phyloP scores from a whole-genome alignment of 441 rosid species.

The Capsella rubella region DNA sequence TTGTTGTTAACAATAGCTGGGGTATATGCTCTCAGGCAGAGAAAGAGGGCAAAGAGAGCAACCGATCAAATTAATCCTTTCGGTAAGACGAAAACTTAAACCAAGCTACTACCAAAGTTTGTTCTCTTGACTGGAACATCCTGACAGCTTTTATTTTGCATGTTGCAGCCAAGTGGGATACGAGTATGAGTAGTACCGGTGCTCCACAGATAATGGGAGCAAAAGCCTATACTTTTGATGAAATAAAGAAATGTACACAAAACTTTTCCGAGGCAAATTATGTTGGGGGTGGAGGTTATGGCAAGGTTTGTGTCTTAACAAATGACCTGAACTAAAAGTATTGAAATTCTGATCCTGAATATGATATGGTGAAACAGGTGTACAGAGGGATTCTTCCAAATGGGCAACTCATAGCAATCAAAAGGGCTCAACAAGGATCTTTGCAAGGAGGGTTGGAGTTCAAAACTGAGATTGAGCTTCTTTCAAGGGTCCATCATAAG shows the following conservation, averaged over 20 bases:
- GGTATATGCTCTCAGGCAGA: constrained; percentile 66
- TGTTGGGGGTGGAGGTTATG: constrained; percentile 87
- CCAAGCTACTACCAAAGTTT: background rate
- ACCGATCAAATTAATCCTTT: constrained; percentile 64
- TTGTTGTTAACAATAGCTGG: constrained; percentile 61
- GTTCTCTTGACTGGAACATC: background rate
- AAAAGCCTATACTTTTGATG: constrained; percentile 75
- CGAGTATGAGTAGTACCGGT: constrained; percentile 54
- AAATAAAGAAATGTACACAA: constrained; percentile 65
- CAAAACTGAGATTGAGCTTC: constrained; percentile 91
- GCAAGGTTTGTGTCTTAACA: constrained; percentile 58
- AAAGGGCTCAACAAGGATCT: constrained; percentile 86
- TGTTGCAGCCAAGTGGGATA: constrained; percentile 69
- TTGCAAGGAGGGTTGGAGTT: constrained; percentile 88
- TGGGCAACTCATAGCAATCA: constrained; percentile 68
- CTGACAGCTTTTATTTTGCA: background rate
- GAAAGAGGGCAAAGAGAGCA: constrained; percentile 72
- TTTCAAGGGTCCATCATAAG: constrained; percentile 93
- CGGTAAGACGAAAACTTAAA: constrained; percentile 50
- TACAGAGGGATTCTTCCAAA: constrained; percentile 73
- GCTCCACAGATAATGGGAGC: constrained; percentile 78
- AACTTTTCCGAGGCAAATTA: constrained; percentile 68
- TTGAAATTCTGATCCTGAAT: background rate
- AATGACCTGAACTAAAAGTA: background rate
- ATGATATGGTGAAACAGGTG: constrained; percentile 52